Percentiles rank a stretch among this genome's conserved stretches.
Evolutionary conservation across 495 filamentous ascomycete genomes (phyloP).

Genomic region (Talaromyces thailandensis): DNA sequence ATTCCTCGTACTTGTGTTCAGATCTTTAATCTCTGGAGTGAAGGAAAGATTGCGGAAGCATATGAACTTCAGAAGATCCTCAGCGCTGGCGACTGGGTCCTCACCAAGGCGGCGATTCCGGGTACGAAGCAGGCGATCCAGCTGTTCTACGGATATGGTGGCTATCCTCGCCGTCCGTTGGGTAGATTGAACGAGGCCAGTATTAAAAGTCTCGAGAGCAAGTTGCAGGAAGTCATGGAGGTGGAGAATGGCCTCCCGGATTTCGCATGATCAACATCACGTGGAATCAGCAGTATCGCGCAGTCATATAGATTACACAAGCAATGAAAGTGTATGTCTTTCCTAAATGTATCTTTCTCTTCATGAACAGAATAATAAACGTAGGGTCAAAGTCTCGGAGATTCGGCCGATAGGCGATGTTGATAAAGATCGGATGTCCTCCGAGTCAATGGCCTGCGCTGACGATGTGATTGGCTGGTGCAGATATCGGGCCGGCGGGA

Average conservation of each 20-base stretch:
- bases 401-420: neutral
- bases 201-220: conserved; percentile 47
- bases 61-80: conserved; percentile 63
- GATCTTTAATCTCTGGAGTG: conserved; percentile 70
- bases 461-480: neutral
- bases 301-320: neutral
- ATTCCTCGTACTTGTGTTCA: conserved; percentile 72
- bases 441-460: neutral
- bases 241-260: conserved; percentile 47
- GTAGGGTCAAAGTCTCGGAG: neutral
- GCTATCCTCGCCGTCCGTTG: conserved; percentile 65
- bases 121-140: conserved; percentile 82
- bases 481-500: neutral
- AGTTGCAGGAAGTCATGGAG: conserved; percentile 61
- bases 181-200: conserved; percentile 47
- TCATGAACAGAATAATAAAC: neutral
- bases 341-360: neutral
- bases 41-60: conserved; percentile 66
- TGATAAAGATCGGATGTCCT: neutral
- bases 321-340: neutral
- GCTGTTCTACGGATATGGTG: conserved; percentile 77
- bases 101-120: conserved; percentile 78
- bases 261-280: conserved; percentile 4
- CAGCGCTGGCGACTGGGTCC: conserved; percentile 72
- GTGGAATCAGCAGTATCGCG: neutral